These are phyloP conservation scores for Mortierella sp. DNA, from an alignment of 371 early-diverging fungal species.

Conservation along the genomic window DNA sequence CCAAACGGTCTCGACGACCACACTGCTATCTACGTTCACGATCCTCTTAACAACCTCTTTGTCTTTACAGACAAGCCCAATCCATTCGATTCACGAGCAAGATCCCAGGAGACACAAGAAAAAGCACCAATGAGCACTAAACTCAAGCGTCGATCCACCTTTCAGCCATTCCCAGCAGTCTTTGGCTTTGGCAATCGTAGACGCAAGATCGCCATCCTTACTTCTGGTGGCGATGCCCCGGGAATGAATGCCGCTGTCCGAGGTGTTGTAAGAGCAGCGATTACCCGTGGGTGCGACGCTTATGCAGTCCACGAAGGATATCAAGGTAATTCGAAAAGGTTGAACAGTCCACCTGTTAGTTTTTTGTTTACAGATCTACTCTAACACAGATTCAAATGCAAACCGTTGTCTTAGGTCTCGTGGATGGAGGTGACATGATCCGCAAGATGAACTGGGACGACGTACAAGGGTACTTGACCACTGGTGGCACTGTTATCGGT, in stretches of 20 bases:
- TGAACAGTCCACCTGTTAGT: neutral
- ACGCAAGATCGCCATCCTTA: conserved; percentile 87
- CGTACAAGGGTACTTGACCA: conserved; percentile 86
- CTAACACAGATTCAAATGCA: no score
- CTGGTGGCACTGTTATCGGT: conserved; percentile 98
- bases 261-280: conserved; percentile 92
- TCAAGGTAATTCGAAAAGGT: conserved; percentile 71
- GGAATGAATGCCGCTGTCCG: conserved; percentile 99
- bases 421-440: conserved; percentile 93
- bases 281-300: conserved; percentile 85
- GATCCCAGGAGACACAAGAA: neutral
- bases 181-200: conserved; percentile 14
- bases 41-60: conserved; percentile 82
- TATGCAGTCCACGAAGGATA: conserved; percentile 97
- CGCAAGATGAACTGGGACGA: conserved; percentile 89
- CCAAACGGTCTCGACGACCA: conserved; percentile 14
- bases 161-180: conserved; percentile 27
- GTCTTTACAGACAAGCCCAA: conserved; percentile 70
- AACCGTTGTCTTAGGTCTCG: conserved; percentile 73
- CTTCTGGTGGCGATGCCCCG: conserved; percentile 98
- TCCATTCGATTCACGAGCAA: conserved; percentile 52
- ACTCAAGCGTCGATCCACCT: neutral
- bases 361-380: no score
- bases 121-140: neutral
- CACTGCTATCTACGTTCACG: conserved; percentile 68